Evolutionary conservation across 2,329 filamentous ascomycete species (phyloP), one percentile per base, ranked within the genome.

Genomic region (Pyrenochaeta sp.): DNA sequence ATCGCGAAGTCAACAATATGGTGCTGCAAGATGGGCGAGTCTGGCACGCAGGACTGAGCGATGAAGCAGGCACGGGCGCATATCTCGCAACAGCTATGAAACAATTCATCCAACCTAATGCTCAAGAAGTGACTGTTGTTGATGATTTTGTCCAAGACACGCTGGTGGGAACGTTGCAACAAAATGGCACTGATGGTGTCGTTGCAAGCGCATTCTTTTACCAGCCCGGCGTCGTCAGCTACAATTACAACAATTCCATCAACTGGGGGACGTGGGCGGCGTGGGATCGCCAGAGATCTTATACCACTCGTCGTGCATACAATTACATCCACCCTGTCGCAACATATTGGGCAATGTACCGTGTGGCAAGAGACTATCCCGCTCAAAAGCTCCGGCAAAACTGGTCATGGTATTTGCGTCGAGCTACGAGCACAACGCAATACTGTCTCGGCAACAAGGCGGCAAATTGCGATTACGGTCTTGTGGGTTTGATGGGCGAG

Each of bases 41-140:
- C 6, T 85, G 82, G 82, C 77, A 85, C 4, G 75, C 81, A 1
- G 82, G 82, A 0, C 71, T 85, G 1, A 83, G 80, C 41, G 82
- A 85, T 43, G 82, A 85, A 64, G 82, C 73, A 0, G 82, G 82
- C 1, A 78, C 79, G 0, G 81, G 81, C 1, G 77, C 81, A 0
- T 84, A 77, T 48, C 73, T 84, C 1, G 79, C 81, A 0, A 77
- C 79, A 0, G 68, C 75, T 2, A 75, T 81, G 67, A 85, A 85
- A 63, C 78, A 83, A 44, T 72, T 74, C 2, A 60, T 76, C 6
- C 78, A 79, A 22, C 81, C 82, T 0, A 63, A 74, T 7, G 69
- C 75, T 0, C 64, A 62, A 0, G 80, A 85, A 48, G 63, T 85
- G 1, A 54, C 70, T 0, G 77, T 78, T 45, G 69, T 86, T 0